phyloP scores from a whole-genome alignment of 352 stramenopile species.

The Phytophthora cryptogea region DNA sequence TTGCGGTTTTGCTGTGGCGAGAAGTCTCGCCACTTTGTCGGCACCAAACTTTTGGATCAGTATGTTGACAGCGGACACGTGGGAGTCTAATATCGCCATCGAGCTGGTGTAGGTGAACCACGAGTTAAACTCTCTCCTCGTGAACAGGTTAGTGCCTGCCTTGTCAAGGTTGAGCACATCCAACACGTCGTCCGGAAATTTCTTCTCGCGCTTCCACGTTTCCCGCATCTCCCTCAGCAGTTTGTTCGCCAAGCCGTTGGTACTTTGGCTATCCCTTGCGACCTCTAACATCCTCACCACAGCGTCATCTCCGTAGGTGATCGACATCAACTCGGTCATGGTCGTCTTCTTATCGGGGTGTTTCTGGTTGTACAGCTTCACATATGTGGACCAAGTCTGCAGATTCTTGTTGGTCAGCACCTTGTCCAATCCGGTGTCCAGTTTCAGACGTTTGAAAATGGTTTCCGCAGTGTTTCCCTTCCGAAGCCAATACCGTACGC shows the following conservation, averaged over 20 bases:
- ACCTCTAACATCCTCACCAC: slow-evolving; percentile 1
- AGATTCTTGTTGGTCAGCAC: background rate
- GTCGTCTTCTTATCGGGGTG: background rate
- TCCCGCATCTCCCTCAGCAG: background rate
- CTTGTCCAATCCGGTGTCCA: slow-evolving; percentile 1
- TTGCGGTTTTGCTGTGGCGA: background rate
- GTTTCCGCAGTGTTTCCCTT: background rate
- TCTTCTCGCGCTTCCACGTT: background rate
- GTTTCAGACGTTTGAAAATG: background rate
- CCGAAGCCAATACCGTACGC: background rate
- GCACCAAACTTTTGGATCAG: background rate
- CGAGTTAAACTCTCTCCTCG: background rate
- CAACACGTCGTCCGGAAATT: background rate
- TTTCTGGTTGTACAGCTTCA: slow-evolving; percentile 1
- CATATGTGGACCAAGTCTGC: background rate
- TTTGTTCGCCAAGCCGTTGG: background rate
- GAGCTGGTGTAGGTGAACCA: background rate
- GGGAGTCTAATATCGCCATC: background rate
- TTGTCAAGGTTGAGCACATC: background rate
- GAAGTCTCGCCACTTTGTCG: background rate
- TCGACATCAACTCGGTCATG: background rate
- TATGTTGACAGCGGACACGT: background rate
- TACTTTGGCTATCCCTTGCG: background rate
- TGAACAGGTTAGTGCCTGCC: background rate
- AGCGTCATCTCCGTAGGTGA: background rate